Conservation (phyloP, 148 eudicot genomes). For the Talinum fruticosum region DNA sequence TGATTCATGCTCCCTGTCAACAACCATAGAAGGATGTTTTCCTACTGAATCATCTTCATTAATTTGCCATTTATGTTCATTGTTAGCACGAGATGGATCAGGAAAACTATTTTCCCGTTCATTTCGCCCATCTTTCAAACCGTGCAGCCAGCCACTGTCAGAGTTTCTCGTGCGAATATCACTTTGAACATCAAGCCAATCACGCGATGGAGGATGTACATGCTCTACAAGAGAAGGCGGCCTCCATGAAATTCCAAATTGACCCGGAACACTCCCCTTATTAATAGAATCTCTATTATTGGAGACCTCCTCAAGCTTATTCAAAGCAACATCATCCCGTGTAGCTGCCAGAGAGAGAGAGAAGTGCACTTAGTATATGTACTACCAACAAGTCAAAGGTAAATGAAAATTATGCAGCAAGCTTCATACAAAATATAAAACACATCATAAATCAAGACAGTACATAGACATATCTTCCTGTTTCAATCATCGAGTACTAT, state of each 20-base stretch:
- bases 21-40: slow-evolving; percentile 42
- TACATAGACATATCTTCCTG: neutral
- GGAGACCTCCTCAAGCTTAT: slow-evolving; percentile 40
- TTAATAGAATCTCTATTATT: slow-evolving; percentile 34
- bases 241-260: slow-evolving; percentile 46
- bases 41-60: slow-evolving; percentile 43
- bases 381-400: neutral
- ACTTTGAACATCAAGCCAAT: slow-evolving; percentile 38
- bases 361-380: neutral
- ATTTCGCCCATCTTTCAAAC: slow-evolving; percentile 36
- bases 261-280: slow-evolving; percentile 40
- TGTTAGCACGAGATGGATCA: slow-evolving; percentile 36
- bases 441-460: neutral
- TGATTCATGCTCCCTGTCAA: slow-evolving; percentile 55
- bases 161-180: slow-evolving; percentile 36
- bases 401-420: neutral
- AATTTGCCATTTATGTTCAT: slow-evolving; percentile 38
- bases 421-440: neutral
- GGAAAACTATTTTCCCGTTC: slow-evolving; percentile 34
- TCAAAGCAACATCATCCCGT: slow-evolving; percentile 39
- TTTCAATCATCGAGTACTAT: neutral
- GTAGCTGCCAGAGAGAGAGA: slow-evolving; percentile 34
- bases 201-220: slow-evolving; percentile 31
- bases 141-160: slow-evolving; percentile 49
- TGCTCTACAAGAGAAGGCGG: slow-evolving; percentile 43